These are phyloP conservation scores for Dioscorea cayenensis DNA, from an alignment of 116 monocot species.

Conservation along the genomic window DNA sequence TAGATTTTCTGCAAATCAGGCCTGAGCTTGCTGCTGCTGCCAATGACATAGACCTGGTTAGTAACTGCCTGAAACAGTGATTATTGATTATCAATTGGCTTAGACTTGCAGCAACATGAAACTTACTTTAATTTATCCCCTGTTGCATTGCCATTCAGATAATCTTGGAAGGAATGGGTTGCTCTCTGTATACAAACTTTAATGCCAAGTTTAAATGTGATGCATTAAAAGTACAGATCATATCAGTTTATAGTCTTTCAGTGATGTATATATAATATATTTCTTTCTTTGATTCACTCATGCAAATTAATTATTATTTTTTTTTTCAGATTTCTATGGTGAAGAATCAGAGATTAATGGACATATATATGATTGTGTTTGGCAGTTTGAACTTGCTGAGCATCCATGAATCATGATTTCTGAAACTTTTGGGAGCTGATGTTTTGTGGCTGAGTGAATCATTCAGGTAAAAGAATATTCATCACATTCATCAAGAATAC, in stretches of 20 bases:
- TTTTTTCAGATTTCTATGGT: slow-evolving; percentile 79
- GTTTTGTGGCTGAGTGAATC: no score
- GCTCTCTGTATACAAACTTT: slow-evolving; percentile 90
- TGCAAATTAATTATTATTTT: not conserved
- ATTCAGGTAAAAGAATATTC: no score
- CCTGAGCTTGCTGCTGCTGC: slow-evolving; percentile 85
- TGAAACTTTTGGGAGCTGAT: no score
- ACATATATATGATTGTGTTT: slow-evolving; percentile 91
- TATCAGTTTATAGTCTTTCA: no score
- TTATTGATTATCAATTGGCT: not conserved
- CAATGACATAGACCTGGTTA: slow-evolving; percentile 92
- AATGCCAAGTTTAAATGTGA: slow-evolving; percentile 90
- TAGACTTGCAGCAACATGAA: not conserved
- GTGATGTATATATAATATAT: not conserved
- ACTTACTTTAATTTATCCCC: not conserved
- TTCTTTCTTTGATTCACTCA: not conserved
- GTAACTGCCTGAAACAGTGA: not conserved
- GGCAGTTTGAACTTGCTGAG: slow-evolving; percentile 64
- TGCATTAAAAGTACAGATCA: slow-evolving; percentile 63
- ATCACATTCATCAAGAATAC: no score
- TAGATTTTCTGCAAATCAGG: slow-evolving; percentile 52
- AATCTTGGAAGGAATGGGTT: slow-evolving; percentile 97
- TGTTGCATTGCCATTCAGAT: slow-evolving; percentile 40
- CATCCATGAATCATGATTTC: not conserved
- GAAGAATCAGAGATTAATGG: slow-evolving; percentile 86